Percentiles rank a stretch among this genome's conserved stretches.
These are phyloP conservation scores for Hymenoscyphus fraxineus DNA, from an alignment of 2,329 filamentous ascomycete genomes.

Conservation along the genomic window DNA sequence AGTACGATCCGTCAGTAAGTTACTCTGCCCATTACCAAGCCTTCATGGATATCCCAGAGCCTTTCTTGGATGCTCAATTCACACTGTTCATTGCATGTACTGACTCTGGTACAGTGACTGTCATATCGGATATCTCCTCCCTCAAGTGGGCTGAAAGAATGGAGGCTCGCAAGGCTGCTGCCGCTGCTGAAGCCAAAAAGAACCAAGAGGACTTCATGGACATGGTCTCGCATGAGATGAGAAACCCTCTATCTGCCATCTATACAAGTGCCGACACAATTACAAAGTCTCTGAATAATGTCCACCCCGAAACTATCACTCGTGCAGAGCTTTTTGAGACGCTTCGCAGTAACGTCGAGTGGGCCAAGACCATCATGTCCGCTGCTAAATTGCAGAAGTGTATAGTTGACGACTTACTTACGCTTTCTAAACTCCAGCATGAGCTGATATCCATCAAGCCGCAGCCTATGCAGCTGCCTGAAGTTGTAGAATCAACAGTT, in stretches of 20 bases:
- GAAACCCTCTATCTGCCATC: slow-evolving; percentile 70
- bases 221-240: slow-evolving; percentile 68
- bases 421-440: slow-evolving; percentile 72
- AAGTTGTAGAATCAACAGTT: slow-evolving; percentile 62
- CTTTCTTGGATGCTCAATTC: neutral
- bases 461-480: slow-evolving; percentile 62
- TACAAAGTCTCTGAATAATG: slow-evolving; percentile 45
- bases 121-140: slow-evolving; percentile 30
- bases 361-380: slow-evolving; percentile 71
- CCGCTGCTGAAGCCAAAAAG: slow-evolving; percentile 56
- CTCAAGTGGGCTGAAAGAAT: slow-evolving; percentile 30
- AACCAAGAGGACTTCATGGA: slow-evolving; percentile 82
- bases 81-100: neutral
- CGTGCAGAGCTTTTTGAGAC: slow-evolving; percentile 45
- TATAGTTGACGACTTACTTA: slow-evolving; percentile 73
- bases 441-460: slow-evolving; percentile 70
- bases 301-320: slow-evolving; percentile 31
- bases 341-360: slow-evolving; percentile 55
- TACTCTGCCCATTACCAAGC: neutral
- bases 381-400: slow-evolving; percentile 78
- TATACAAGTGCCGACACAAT: slow-evolving; percentile 73
- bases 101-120: slow-evolving; percentile 19
- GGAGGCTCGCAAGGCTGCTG: slow-evolving; percentile 43
- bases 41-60: neutral
- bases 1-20: slow-evolving; percentile 26